A percentile compares a stretch with the other conserved stretches of the same genome.
Evolutionary conservation across 768 basidiomycete species (phyloP).

Genomic region (Rhodotorula babjevae): DNA sequence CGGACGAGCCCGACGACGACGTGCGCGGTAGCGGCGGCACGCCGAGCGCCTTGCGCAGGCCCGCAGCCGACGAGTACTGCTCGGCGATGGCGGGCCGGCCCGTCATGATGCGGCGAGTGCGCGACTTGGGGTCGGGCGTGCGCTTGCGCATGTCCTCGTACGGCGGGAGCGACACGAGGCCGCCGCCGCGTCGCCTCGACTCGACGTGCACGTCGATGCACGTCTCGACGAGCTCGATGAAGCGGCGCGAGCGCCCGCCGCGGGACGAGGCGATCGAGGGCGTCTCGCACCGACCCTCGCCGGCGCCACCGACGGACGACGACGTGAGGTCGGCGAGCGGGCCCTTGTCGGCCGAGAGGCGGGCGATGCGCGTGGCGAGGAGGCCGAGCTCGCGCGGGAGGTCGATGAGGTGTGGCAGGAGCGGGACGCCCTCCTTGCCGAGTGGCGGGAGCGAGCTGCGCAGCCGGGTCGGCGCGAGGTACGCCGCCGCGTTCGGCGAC

Average conservation of each 20-base stretch:
- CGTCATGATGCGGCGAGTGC: not conserved
- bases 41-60: not conserved
- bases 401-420: slow-evolving; percentile 69
- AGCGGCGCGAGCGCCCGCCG: slow-evolving; percentile 5
- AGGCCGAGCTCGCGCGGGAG: slow-evolving; percentile 71
- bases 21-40: not conserved
- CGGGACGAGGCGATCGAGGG: slow-evolving; percentile 14
- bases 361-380: slow-evolving; percentile 69
- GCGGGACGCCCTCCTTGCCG: slow-evolving; percentile 58
- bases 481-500: slow-evolving; percentile 27
- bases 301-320: not conserved
- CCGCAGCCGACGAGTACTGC: not conserved
- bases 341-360: slow-evolving; percentile 57
- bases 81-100: slow-evolving; percentile 5
- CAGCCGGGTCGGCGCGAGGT: slow-evolving; percentile 33
- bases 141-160: not conserved
- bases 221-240: slow-evolving; percentile 18
- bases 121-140: slow-evolving; percentile 15
- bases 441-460: slow-evolving; percentile 26
- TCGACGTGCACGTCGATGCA: slow-evolving; percentile 30
- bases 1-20: not conserved
- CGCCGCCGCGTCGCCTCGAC: slow-evolving; percentile 30
- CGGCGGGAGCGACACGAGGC: slow-evolving; percentile 14
- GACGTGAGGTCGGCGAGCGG: slow-evolving; percentile 53
- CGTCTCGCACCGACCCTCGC: not conserved